Conservation (phyloP, 108 stramenopile species). For the Fragilaria radians region DNA sequence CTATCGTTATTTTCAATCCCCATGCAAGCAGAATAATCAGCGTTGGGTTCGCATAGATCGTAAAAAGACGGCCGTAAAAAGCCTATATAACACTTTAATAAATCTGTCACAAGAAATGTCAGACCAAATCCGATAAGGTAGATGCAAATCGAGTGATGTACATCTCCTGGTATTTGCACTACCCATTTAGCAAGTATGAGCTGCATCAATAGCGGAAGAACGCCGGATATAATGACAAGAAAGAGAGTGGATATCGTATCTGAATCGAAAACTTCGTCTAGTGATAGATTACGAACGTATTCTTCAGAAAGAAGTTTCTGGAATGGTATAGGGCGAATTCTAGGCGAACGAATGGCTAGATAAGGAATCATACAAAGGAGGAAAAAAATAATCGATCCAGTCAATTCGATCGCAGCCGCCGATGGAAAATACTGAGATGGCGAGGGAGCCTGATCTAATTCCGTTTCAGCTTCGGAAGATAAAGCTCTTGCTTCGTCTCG, state of each 20-base stretch:
- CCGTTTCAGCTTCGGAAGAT: too few species aligned
- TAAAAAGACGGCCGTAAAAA: constrained; percentile 54
- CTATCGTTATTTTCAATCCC: constrained; percentile 7
- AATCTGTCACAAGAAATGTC: constrained; percentile 21
- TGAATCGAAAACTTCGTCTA: constrained; percentile 21
- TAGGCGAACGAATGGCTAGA: background rate
- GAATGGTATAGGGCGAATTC: constrained; percentile 31
- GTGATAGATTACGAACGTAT: constrained; percentile 11
- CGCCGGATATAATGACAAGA: background rate
- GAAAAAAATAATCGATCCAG: constrained; percentile 1
- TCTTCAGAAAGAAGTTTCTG: constrained; percentile 19
- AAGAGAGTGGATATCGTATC: constrained; percentile 24
- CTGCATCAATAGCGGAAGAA: background rate
- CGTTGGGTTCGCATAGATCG: constrained; percentile 35
- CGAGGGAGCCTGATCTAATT: too few species aligned
- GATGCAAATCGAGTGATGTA: constrained; percentile 32
- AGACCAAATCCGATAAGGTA: constrained; percentile 27
- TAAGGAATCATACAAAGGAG: background rate
- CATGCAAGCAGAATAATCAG: constrained; percentile 25
- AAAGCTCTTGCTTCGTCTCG: too few species aligned
- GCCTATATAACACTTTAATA: constrained; percentile 42
- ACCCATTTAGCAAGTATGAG: background rate
- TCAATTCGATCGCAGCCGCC: background rate
- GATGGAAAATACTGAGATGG: too few species aligned
- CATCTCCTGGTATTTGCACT: background rate